Percentiles rank a stretch among this genome's conserved stretches.
phyloP scores from a whole-genome alignment of 495 filamentous ascomycete species.

The Tuber indicum region DNA sequence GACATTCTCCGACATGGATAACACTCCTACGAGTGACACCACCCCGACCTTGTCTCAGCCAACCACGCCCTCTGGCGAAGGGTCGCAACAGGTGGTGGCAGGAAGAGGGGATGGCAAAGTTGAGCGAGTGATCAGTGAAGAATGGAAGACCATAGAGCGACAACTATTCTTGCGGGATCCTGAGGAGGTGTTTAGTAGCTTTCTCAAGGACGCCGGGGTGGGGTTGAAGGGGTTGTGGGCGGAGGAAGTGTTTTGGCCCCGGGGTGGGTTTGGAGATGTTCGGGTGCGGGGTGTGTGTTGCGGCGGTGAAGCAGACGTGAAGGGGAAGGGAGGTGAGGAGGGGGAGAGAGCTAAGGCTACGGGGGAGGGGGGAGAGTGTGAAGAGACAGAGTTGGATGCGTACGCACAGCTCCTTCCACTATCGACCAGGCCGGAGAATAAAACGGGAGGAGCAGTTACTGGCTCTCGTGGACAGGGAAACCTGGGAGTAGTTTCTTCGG shows the following conservation, averaged over 20 bases:
- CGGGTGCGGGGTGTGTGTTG: background rate
- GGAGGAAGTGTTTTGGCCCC: slow-evolving; percentile 20
- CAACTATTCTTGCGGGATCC: slow-evolving; percentile 6
- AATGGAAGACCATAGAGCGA: background rate
- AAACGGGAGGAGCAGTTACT: background rate
- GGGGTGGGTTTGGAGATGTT: background rate
- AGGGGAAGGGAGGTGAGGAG: slow-evolving; percentile 9
- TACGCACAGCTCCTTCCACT: slow-evolving; percentile 20
- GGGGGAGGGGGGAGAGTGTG: background rate
- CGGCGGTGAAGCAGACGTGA: background rate
- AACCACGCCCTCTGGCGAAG: slow-evolving; percentile 7
- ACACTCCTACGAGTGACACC: slow-evolving; percentile 5
- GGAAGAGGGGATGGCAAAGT: background rate
- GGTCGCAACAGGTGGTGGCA: background rate
- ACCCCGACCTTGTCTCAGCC: background rate
- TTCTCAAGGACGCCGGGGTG: slow-evolving; percentile 10
- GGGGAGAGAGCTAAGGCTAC: background rate
- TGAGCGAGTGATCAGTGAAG: background rate
- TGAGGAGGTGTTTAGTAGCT: slow-evolving; percentile 24
- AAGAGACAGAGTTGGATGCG: slow-evolving; percentile 25
- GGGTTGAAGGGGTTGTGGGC: slow-evolving; percentile 13
- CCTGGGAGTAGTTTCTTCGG: slow-evolving; percentile 17
- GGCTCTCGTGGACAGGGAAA: background rate
- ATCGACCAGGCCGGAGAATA: slow-evolving; percentile 8
- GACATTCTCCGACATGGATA: slow-evolving; percentile 30